Evolutionary conservation across 2,329 filamentous ascomycete genomes (phyloP), one percentile per base, ranked within the genome.

Genomic region (Colletotrichum abscissum): DNA sequence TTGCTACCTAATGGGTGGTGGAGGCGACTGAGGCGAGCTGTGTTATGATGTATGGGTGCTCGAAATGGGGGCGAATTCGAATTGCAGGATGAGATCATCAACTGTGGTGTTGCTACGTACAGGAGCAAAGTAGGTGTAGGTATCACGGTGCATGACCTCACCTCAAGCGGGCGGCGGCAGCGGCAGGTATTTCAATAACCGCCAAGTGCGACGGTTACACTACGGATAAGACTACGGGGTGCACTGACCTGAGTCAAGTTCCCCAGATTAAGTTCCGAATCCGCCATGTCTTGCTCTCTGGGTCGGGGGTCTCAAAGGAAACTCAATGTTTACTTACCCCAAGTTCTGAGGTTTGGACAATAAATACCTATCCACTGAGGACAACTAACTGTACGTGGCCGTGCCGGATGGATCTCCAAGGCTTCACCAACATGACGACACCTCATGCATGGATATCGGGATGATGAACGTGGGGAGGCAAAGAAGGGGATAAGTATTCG

Each of bases 181-280:
- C 59, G 35, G n/a, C 38, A 22, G 38, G 12, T 63, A 16, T 30
- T 46, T 30, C 59, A 28, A 22, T 63, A 63, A 49, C 24, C 60
- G 60, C 46, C 62, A 55, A n/a, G 46, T 55, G 28, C 62, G 35
- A 64, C 46, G 46, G 46, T 55, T 54, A 54, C 62, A 24, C 60
- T 33, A 63, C 38, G 38, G 38, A 42, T 19, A 42, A 42, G 38
- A 42, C 38, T 42, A 42, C 33, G 33, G 33, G 4, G 33, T 35
- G 11, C 33, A 35, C 33, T 35, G 33, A 14, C 11, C 60, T 35
- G 19, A 54, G 46, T 24, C 26, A 22, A 55, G 46, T 16, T 22
- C 33, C 30, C 46, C 52, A 14, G 62, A 55, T 54, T 64, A 64
- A 55, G 24, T 7, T 38, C 46, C 62, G 62, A 64, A 38, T 49